Evolutionary conservation across 306 rosid species (phyloP).

Genomic region (Cucumis sativus): Cucumber_9930_V3 NC_026657.2:31488501-31489000

Average conservation of each 20-base stretch:
- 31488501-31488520: slow-evolving; percentile 5
- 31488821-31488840: not conserved
- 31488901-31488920: not conserved
- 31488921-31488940: not conserved
- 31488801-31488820: not conserved
- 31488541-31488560: not conserved
- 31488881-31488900: not conserved
- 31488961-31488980: not conserved
- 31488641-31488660: not conserved
- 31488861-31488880: not conserved
- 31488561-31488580: slow-evolving; percentile 3
- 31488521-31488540: not conserved
- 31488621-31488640: not conserved
- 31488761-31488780: slow-evolving; percentile 47
- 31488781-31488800: slow-evolving; percentile 21
- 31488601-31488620: slow-evolving; percentile 9
- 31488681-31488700: not conserved
- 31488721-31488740: not conserved
- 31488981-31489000: not conserved
- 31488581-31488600: slow-evolving; percentile 9
- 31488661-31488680: not conserved
- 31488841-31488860: not conserved
- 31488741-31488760: slow-evolving; percentile 5
- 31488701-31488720: slow-evolving; percentile 5
- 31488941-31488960: not conserved